phyloP scores from a whole-genome alignment of 1,284 basidiomycete species.

The Ceratobasidium papillatum region DNA sequence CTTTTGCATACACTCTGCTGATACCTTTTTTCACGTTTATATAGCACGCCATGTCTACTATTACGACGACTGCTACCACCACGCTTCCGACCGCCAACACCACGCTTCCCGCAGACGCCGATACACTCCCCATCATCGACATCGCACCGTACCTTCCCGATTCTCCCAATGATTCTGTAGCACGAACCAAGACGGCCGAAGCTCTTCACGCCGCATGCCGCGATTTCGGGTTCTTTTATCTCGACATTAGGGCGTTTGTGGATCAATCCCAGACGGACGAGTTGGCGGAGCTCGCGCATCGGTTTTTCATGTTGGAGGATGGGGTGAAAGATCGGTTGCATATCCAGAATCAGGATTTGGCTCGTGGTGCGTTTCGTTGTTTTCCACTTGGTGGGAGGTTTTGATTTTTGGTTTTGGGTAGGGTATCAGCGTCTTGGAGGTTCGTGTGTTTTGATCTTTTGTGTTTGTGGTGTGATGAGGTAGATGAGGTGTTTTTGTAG shows the following conservation, averaged over 20 bases:
- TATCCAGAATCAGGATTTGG: slow-evolving; percentile 71
- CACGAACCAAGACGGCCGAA: slow-evolving; percentile 60
- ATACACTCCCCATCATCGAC: slow-evolving; percentile 51
- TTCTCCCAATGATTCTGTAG: slow-evolving; percentile 2
- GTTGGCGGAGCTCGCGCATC: slow-evolving; percentile 66
- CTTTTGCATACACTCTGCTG: not conserved
- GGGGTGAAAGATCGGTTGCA: slow-evolving; percentile 76
- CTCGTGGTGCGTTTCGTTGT: slow-evolving; percentile 65
- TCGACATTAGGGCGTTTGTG: slow-evolving; percentile 70
- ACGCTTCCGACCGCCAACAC: not conserved
- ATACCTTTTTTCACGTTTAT: not conserved
- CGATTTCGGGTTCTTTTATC: slow-evolving; percentile 87
- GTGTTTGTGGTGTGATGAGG: not conserved
- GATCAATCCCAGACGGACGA: slow-evolving; percentile 69
- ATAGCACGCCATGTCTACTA: not conserved
- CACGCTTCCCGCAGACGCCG: not conserved
- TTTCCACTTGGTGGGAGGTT: not conserved
- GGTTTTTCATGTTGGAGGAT: slow-evolving; percentile 76
- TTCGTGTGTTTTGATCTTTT: not conserved
- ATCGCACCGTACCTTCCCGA: slow-evolving; percentile 49
- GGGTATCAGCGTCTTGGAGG: slow-evolving; percentile 50
- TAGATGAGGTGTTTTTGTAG: slow-evolving; percentile 57
- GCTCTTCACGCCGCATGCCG: slow-evolving; percentile 77
- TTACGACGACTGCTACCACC: not conserved
- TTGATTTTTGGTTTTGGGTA: slow-evolving; percentile 31